phyloP scores from a whole-genome alignment of 2,329 filamentous ascomycete species.

The Arthroderma sp. region DNA sequence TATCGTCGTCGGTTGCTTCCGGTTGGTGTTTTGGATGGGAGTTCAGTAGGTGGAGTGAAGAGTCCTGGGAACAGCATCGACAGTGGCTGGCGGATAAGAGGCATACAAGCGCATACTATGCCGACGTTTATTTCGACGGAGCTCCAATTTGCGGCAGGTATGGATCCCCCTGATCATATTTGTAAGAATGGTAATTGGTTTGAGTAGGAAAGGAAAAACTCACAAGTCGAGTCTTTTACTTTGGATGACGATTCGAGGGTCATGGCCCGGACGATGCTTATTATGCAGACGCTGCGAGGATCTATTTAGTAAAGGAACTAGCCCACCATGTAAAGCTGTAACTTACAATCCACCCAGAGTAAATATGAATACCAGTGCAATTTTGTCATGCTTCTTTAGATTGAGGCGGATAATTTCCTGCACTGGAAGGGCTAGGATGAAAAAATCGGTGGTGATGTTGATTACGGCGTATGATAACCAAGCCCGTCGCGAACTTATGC shows the following conservation, averaged over 20 bases:
- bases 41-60: background rate
- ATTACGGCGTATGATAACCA: conserved; percentile 7
- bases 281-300: conserved; percentile 23
- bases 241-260: conserved; percentile 1
- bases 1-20: background rate
- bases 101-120: conserved; percentile 27
- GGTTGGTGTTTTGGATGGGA: background rate
- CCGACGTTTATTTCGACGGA: conserved; percentile 23
- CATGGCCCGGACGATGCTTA: conserved; percentile 29
- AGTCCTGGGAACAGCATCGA: conserved; percentile 4
- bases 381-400: conserved; percentile 7
- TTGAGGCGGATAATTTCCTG: conserved; percentile 6
- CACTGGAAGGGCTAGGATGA: conserved; percentile 7
- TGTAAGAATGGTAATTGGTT: background rate
- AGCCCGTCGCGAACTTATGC: conserved; percentile 3
- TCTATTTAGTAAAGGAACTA: background rate
- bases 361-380: conserved; percentile 9
- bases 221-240: conserved; percentile 7
- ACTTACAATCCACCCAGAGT: conserved; percentile 8
- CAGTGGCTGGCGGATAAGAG: conserved; percentile 10
- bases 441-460: conserved; percentile 8
- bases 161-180: conserved; percentile 1
- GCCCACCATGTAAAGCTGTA: background rate
- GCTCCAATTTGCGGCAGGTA: conserved; percentile 17
- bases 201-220: background rate